Evolutionary conservation across 2,329 filamentous ascomycete genomes (phyloP).

Genomic region (Mariannaea elegans): DNA sequence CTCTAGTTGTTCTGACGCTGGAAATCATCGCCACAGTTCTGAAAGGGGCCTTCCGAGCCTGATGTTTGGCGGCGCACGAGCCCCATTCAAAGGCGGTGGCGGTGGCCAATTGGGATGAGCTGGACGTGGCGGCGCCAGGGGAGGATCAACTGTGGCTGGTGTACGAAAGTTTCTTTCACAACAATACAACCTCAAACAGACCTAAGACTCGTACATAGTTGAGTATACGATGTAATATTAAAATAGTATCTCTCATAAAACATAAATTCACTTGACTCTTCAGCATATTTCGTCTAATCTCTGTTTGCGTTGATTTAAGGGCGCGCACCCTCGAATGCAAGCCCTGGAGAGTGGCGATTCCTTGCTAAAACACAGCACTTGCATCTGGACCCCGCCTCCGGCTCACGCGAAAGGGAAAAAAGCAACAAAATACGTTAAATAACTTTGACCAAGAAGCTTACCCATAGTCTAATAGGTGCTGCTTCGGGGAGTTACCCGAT

Average conservation of each 20-base stretch:
- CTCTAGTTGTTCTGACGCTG: constrained; percentile 24
- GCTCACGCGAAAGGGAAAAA: too few relatives aligned
- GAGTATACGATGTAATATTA: too few relatives aligned
- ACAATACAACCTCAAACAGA: not conserved
- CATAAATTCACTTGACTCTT: too few relatives aligned
- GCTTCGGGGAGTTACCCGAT: too few relatives aligned
- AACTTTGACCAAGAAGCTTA: not conserved
- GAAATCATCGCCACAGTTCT: constrained; percentile 13
- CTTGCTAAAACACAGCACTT: too few relatives aligned
- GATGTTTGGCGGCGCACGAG: constrained; percentile 16
- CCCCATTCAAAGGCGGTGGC: not conserved
- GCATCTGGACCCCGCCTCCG: too few relatives aligned
- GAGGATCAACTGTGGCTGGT: constrained; percentile 26
- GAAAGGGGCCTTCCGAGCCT: constrained; percentile 11
- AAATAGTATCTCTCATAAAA: too few relatives aligned
- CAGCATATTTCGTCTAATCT: too few relatives aligned
- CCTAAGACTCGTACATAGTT: not conserved
- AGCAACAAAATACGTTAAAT: not conserved
- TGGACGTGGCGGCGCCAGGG: constrained; percentile 29
- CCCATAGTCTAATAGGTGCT: not conserved
- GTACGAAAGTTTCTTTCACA: not conserved
- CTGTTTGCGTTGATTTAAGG: too few relatives aligned
- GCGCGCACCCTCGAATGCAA: too few relatives aligned
- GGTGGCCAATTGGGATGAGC: constrained; percentile 27
- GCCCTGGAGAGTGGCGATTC: too few relatives aligned